Evolutionary conservation across 2,329 filamentous ascomycete species (phyloP).

Genomic region (Teratosphaeria destructans): DNA sequence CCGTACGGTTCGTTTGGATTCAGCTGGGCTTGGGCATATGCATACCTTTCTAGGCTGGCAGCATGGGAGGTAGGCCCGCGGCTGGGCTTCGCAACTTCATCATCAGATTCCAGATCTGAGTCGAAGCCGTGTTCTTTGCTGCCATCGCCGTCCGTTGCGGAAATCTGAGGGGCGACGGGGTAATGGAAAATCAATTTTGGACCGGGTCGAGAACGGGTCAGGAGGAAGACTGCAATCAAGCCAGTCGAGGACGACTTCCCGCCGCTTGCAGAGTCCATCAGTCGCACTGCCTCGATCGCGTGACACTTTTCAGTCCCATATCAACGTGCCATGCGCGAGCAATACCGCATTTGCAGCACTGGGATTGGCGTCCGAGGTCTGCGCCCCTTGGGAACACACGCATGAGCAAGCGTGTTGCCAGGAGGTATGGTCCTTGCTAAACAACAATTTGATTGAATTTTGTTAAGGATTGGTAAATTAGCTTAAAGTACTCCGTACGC

Average conservation of each 20-base stretch:
- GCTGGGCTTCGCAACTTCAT: neutral
- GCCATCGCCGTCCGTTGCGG: slow-evolving; percentile 2
- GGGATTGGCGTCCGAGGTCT: no score
- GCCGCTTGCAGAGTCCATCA: neutral
- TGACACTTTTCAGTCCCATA: no score
- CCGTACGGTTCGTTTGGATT: neutral
- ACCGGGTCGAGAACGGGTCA: slow-evolving; percentile 66
- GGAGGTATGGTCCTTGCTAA: no score
- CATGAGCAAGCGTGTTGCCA: no score
- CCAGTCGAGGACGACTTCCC: neutral
- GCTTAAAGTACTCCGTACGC: no score
- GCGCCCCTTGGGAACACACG: no score
- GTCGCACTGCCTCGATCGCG: neutral
- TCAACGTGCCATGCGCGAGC: no score
- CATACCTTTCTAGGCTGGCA: neutral
- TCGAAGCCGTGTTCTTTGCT: neutral
- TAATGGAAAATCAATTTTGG: slow-evolving; percentile 82
- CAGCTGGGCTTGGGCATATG: neutral
- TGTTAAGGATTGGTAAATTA: no score
- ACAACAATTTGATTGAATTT: no score
- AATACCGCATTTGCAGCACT: no score
- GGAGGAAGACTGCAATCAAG: slow-evolving; percentile 60
- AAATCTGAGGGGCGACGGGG: slow-evolving; percentile 45
- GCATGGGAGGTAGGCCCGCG: neutral
- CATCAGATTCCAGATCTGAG: slow-evolving; percentile 13